phyloP scores from a whole-genome alignment of 1,139 yeast species.

The Suhomyces choctaworum region DNA sequence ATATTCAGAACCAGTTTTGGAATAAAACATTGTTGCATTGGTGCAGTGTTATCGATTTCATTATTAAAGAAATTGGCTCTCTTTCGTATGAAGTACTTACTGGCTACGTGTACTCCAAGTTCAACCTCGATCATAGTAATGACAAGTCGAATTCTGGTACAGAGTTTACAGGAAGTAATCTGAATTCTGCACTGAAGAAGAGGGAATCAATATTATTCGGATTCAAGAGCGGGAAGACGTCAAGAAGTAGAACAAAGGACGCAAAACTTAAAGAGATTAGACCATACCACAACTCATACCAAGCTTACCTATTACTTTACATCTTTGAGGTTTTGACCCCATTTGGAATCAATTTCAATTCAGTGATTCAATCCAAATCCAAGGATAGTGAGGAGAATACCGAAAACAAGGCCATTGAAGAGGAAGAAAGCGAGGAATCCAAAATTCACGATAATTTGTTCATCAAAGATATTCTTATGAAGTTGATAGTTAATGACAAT shows the following conservation, averaged over 20 bases:
- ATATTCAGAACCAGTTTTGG: slow-evolving; percentile 41
- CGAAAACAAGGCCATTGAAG: slow-evolving; percentile 25
- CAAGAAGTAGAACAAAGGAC: slow-evolving; percentile 24
- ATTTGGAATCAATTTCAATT: slow-evolving; percentile 37
- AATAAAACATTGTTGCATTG: slow-evolving; percentile 33
- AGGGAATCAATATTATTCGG: slow-evolving; percentile 32
- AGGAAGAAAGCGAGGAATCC: slow-evolving; percentile 22
- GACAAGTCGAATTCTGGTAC: slow-evolving; percentile 10
- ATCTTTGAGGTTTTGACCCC: slow-evolving; percentile 39
- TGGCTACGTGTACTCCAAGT: slow-evolving; percentile 33
- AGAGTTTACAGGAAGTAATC: slow-evolving; percentile 5
- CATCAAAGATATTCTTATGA: slow-evolving; percentile 33
- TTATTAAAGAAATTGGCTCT: slow-evolving; percentile 43
- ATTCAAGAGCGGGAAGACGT: slow-evolving; percentile 27
- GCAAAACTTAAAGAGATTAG: slow-evolving; percentile 20
- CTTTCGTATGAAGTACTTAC: slow-evolving; percentile 41
- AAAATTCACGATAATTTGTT: slow-evolving; percentile 24
- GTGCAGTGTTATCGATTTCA: slow-evolving; percentile 31
- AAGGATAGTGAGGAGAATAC: slow-evolving; percentile 13
- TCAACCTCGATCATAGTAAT: slow-evolving; percentile 18
- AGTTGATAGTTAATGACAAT: slow-evolving; percentile 35
- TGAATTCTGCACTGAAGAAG: slow-evolving; percentile 14
- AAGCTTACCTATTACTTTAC: slow-evolving; percentile 31
- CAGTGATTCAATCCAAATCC: slow-evolving; percentile 19
- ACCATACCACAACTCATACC: slow-evolving; percentile 41